Conservation (phyloP, 495 filamentous ascomycete genomes). For the Penicillium pulvis region DNA sequence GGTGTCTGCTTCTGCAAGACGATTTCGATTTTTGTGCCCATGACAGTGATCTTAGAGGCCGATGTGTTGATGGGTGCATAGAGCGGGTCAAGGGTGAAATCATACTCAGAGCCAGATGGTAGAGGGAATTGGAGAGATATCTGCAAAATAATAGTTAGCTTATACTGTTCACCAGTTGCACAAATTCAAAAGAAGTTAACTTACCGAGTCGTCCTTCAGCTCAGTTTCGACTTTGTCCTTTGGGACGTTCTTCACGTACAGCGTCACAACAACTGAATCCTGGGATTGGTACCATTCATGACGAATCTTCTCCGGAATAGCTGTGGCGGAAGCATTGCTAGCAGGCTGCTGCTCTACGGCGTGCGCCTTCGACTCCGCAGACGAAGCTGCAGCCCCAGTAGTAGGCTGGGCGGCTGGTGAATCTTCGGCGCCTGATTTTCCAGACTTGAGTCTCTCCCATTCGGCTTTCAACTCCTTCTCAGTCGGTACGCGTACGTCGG, state of each 20-base stretch:
- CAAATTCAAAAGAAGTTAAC: constrained; percentile 3
- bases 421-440: constrained; percentile 26
- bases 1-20: constrained; percentile 65
- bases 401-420: constrained; percentile 14
- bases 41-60: constrained; percentile 61
- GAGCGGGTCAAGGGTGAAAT: constrained; percentile 72
- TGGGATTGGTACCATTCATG: constrained; percentile 81
- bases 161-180: neutral
- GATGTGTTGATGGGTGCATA: constrained; percentile 64
- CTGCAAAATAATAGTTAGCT: constrained; percentile 30
- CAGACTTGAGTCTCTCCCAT: constrained; percentile 33
- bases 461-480: constrained; percentile 38
- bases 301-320: constrained; percentile 56
- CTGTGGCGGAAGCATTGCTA: neutral
- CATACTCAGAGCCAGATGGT: constrained; percentile 57
- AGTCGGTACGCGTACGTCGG: constrained; percentile 50
- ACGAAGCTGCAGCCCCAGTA: neutral
- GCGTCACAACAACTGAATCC: constrained; percentile 64
- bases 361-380: neutral
- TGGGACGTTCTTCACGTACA: constrained; percentile 72
- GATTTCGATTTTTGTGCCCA: constrained; percentile 84
- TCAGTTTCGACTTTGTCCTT: constrained; percentile 62
- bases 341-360: neutral
- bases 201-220: constrained; percentile 56
- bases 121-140: constrained; percentile 69